These are phyloP conservation scores for Adansonia rubrostipa DNA, from an alignment of 441 rosid species.

Conservation along the genomic window DNA sequence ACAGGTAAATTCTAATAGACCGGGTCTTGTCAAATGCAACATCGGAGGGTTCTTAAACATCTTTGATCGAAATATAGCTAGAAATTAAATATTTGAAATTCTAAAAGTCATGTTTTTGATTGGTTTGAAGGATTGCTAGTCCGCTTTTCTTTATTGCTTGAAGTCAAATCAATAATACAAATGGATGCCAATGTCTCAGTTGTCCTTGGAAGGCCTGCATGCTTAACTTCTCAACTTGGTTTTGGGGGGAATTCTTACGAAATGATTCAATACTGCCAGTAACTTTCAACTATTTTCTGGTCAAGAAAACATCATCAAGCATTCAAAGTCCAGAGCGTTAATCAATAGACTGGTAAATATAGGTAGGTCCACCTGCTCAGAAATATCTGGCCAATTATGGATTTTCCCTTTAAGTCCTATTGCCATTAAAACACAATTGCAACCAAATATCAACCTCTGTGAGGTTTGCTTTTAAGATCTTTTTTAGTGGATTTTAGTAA, in stretches of 20 bases:
- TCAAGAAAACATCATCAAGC: background rate
- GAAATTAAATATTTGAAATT: background rate
- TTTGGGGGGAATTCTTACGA: background rate
- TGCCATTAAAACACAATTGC: no score
- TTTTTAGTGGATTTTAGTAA: no score
- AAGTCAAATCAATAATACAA: no score
- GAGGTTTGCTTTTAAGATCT: no score
- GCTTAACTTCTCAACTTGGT: background rate
- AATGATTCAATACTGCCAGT: background rate
- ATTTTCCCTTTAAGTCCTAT: background rate
- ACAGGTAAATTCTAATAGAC: background rate
- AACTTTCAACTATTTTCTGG: background rate
- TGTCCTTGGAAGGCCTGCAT: no score
- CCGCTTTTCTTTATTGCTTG: no score
- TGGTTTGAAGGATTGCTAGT: background rate
- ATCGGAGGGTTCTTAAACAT: background rate
- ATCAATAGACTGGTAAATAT: no score
- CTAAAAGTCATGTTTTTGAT: background rate
- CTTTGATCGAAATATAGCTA: background rate
- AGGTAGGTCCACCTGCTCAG: background rate
- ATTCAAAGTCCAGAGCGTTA: background rate
- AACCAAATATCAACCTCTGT: no score
- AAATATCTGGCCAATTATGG: background rate
- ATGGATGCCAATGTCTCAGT: no score
- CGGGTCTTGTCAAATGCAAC: background rate